A percentile compares a stretch with the other conserved stretches of the same genome.
These are phyloP conservation scores for Pyricularia sp. DNA, from an alignment of 2,329 filamentous ascomycete genomes.

Conservation along the genomic window DNA sequence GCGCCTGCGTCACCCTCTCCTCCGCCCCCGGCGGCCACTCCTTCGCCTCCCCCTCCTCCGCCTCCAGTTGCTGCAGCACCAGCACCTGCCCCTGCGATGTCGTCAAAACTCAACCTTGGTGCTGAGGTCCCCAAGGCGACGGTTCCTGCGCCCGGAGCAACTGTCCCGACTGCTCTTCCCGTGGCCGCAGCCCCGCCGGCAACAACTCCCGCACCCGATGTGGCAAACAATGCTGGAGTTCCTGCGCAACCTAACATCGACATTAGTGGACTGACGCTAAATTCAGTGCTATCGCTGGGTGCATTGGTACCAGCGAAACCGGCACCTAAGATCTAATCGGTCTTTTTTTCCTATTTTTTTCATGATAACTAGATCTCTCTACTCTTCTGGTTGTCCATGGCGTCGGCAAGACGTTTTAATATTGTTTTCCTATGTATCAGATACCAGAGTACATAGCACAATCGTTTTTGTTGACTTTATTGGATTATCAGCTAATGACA, in stretches of 20 bases:
- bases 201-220: constrained; percentile 13
- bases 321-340: not conserved
- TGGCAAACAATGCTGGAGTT: constrained; percentile 15
- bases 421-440: not conserved
- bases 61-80: not conserved
- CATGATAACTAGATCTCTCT: constrained; percentile 4
- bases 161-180: constrained; percentile 11
- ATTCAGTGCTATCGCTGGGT: constrained; percentile 33
- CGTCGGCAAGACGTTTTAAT: not conserved
- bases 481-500: constrained; percentile 2
- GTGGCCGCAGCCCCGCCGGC: constrained; percentile 13
- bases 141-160: not conserved
- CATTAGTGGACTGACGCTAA: constrained; percentile 29
- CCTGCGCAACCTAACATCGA: constrained; percentile 21
- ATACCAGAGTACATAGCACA: not conserved
- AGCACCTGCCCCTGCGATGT: not conserved
- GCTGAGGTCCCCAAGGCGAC: not conserved
- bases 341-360: constrained; percentile 9
- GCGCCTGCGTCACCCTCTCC: not conserved
- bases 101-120: not conserved
- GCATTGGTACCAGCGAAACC: constrained; percentile 23
- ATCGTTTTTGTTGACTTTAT: not conserved
- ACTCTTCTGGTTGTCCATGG: not conserved
- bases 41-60: not conserved
- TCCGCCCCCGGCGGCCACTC: not conserved